phyloP scores from a whole-genome alignment of 169 alveolate genomes.

The Plasmodium reichenowi region DNA sequence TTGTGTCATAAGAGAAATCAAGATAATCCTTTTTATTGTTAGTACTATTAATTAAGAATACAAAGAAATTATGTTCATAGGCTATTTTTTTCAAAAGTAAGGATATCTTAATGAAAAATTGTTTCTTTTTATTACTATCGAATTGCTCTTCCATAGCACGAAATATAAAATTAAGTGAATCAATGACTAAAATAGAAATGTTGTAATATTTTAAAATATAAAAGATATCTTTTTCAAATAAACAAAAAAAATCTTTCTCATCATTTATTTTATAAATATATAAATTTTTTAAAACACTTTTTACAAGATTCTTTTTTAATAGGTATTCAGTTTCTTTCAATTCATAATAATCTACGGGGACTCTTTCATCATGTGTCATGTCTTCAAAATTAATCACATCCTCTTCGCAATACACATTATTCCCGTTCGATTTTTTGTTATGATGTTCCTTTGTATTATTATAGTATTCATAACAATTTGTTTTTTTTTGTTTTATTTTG shows the following conservation, averaged over 20 bases:
- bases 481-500: conserved; percentile 1
- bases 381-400: neutral
- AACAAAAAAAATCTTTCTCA: conserved; percentile 41
- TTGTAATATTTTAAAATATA: conserved; percentile 36
- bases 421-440: neutral
- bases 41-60: conserved; percentile 39
- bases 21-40: conserved; percentile 11
- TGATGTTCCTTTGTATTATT: neutral
- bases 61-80: conserved; percentile 35
- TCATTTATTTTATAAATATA: conserved; percentile 61
- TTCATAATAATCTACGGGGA: neutral
- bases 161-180: conserved; percentile 44
- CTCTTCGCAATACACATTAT: neutral
- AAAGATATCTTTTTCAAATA: conserved; percentile 32
- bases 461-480: neutral
- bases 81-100: conserved; percentile 35
- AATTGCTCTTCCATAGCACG: conserved; percentile 19
- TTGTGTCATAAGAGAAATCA: conserved; percentile 5
- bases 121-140: conserved; percentile 22
- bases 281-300: conserved; percentile 22
- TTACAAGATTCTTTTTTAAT: neutral
- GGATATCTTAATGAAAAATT: conserved; percentile 17
- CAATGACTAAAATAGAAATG: conserved; percentile 45
- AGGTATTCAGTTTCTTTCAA: neutral
- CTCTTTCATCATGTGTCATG: neutral